Conservation (phyloP, 2,329 filamentous ascomycete species). For the Sarocladium brachiariae region DNA sequence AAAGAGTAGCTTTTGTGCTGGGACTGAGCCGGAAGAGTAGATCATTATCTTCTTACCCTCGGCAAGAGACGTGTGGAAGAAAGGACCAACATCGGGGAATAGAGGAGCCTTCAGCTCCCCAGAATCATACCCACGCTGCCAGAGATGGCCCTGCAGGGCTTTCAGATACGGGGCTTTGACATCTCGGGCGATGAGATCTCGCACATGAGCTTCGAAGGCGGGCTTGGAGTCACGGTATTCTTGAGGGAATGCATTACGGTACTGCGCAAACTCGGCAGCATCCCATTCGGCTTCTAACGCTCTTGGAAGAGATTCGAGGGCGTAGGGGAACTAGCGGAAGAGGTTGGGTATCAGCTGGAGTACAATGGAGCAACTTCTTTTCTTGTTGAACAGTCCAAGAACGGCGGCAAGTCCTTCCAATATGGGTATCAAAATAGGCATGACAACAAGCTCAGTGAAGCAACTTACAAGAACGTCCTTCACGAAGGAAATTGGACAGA, state of each 20-base stretch:
- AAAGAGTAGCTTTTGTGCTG: conserved; percentile 76
- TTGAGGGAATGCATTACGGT: conserved; percentile 64
- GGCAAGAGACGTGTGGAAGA: conserved; percentile 51
- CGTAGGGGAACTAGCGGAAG: conserved; percentile 64
- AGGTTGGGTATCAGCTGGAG: neutral
- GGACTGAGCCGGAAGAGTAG: conserved; percentile 75
- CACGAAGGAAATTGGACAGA: conserved; percentile 79
- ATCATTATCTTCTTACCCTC: conserved; percentile 58
- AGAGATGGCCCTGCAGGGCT: conserved; percentile 71
- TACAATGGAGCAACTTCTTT: neutral
- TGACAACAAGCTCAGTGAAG: neutral
- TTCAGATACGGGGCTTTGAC: conserved; percentile 74
- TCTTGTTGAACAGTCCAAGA: no score
- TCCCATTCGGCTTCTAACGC: conserved; percentile 63
- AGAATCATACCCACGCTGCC: conserved; percentile 65
- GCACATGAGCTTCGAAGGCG: conserved; percentile 59
- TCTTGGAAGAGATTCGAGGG: conserved; percentile 57
- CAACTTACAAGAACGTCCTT: conserved; percentile 71
- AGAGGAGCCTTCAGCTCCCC: conserved; percentile 66
- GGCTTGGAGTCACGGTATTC: conserved; percentile 52
- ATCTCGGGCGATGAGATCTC: conserved; percentile 63
- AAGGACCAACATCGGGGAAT: conserved; percentile 65
- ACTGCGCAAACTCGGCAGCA: conserved; percentile 54
- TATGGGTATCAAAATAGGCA: neutral
- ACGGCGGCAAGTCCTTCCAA: no score